Evolutionary conservation across 352 stramenopile genomes (phyloP), one percentile per base, ranked within the genome.

Genomic region (Achlya hypogyna): DNA sequence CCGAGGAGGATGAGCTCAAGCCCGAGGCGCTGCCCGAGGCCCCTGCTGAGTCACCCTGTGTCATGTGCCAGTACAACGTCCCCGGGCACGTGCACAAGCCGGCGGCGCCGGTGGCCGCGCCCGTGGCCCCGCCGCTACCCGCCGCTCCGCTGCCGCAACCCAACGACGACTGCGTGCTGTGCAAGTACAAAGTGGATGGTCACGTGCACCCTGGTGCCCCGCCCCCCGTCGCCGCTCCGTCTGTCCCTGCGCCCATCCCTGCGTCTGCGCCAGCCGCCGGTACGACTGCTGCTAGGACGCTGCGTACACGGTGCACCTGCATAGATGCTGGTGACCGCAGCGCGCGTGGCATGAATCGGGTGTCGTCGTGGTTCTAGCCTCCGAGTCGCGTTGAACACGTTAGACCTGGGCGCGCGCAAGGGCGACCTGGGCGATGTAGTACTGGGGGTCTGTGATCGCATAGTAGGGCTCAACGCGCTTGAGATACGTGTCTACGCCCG

Each of bases 381-480:
- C 12, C 6, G 6, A 14, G 23, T 54, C 16, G 49, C 49, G 16
- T 6, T 16, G 23, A 54, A 34, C 49, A 16, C 12, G 2, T 10
- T 56, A 56, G 12, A 56, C 12, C 31, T 56, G 16, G 25, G 49
- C 25, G 8, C 16, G 49, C 6, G 25, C 2, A 10, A 27, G 25
- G 25, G 8, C 49, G 51, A 75, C 51, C 20, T 74, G 59, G 29
- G 73, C 62, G 34, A 86, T 79, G 69, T 91, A 94, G 72, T 94
- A 94, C 43, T 77, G 64, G 22, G 70, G 53, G 71, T 93, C 78
- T 42, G 79, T 91, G 70, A 94, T 91, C 49, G 85, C 84, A 14
- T 78, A 78, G 34, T 89, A 91, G 2, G 85, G 84, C 71, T 94
- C 85, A 35, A 91, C 82, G 34, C 85, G 84, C 71, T 88, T 73